These are phyloP conservation scores for Eucommia ulmoides DNA, from an alignment of 257 asterid species.

Conservation along the genomic window DNA sequence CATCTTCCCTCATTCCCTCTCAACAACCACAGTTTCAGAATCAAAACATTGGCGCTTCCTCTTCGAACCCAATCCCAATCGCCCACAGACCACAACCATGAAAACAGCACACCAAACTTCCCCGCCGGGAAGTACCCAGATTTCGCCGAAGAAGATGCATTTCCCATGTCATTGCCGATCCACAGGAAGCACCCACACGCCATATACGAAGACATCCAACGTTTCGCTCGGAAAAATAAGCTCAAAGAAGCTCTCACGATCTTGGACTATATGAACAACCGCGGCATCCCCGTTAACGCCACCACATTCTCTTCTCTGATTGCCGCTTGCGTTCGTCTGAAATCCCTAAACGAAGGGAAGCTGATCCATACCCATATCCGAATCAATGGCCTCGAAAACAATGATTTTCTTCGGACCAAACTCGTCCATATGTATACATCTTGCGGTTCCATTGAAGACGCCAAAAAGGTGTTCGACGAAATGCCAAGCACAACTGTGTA, in stretches of 20 bases:
- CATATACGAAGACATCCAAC: conserved; percentile 62
- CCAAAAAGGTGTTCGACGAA: conserved; percentile 48
- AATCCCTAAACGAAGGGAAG: conserved; percentile 44
- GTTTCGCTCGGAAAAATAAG: conserved; percentile 46
- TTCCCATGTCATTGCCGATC: conserved; percentile 42
- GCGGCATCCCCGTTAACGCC: conserved; percentile 69
- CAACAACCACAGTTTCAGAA: conserved; percentile 11
- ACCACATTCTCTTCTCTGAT: conserved; percentile 66
- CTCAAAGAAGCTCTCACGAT: conserved; percentile 68
- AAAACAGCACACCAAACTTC: conserved; percentile 15
- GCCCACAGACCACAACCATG: conserved; percentile 1
- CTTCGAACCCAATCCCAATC: conserved; percentile 7
- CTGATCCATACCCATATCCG: conserved; percentile 51
- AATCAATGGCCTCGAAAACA: conserved; percentile 51
- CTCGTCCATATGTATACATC: conserved; percentile 55
- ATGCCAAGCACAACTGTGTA: conserved; percentile 54
- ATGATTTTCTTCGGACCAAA: conserved; percentile 68
- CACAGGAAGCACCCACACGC: conserved; percentile 63
- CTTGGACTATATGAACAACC: conserved; percentile 62
- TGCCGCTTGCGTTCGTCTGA: conserved; percentile 42
- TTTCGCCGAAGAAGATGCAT: conserved; percentile 22
- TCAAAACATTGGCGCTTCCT: conserved; percentile 20
- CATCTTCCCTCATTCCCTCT: too few species aligned
- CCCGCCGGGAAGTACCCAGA: too few species aligned
- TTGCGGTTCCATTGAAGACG: conserved; percentile 70